Conservation (phyloP, 2,329 filamentous ascomycete species). For the Diplocarpon mali region DNA sequence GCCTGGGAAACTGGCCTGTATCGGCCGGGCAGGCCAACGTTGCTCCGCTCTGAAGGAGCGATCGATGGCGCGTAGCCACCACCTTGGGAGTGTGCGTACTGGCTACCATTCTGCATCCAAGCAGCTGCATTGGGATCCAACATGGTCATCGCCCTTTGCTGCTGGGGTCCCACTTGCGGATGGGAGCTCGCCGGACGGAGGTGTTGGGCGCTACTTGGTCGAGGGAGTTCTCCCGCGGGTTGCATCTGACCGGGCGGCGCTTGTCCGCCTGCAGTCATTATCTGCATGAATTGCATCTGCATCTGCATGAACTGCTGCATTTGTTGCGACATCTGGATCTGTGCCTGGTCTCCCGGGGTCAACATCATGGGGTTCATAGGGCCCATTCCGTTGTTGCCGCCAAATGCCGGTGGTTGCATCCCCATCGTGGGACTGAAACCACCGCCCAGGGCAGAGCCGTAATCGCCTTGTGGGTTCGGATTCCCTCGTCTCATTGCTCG, state of each 20-base stretch:
- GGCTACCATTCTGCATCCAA: conserved; percentile 39
- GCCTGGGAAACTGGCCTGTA: conserved; percentile 80
- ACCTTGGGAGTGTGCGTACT: conserved; percentile 41
- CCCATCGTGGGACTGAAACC: conserved; percentile 26
- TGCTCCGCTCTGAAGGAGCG: conserved; percentile 90
- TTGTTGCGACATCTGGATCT: conserved; percentile 71
- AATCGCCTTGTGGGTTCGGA: conserved; percentile 51
- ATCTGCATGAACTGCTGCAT: conserved; percentile 86
- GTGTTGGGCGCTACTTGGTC: conserved; percentile 16
- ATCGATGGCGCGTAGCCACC: conserved; percentile 77
- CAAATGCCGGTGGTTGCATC: conserved; percentile 17
- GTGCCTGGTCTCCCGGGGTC: conserved; percentile 57
- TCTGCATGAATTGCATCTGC: conserved; percentile 91
- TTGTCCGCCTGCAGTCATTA: conserved; percentile 42
- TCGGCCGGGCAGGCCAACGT: conserved; percentile 76
- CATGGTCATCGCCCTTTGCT: conserved; percentile 67
- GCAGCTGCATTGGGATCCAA: conserved; percentile 56
- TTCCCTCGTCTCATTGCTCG: conserved; percentile 69
- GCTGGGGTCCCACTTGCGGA: conserved; percentile 8
- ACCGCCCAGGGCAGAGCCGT: conserved; percentile 25
- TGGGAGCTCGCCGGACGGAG: conserved; percentile 14
- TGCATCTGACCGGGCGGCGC: conserved; percentile 16
- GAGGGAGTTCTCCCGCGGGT: conserved; percentile 16
- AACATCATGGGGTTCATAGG: conserved; percentile 26
- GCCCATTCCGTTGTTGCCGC: conserved; percentile 19